Conservation (phyloP, 805 yeast genomes). For the Myxozyma vanderwaltii region DNA sequence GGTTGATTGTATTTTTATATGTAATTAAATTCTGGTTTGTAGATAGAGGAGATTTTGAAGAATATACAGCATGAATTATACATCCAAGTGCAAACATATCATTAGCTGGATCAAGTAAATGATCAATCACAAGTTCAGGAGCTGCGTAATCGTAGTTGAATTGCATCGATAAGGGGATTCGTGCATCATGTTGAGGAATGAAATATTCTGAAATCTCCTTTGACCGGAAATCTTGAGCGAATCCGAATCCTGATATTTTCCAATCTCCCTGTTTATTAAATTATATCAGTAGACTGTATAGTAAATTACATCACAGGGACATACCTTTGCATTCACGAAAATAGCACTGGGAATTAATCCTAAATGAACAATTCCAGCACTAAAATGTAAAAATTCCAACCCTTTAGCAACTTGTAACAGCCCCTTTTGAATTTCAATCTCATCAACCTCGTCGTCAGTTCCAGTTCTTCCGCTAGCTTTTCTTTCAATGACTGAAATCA, state of each 20-base stretch:
- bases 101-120: constrained; percentile 61
- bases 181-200: constrained; percentile 70
- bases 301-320: background rate
- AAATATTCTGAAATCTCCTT: constrained; percentile 59
- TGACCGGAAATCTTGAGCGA: constrained; percentile 48
- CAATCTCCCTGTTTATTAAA: constrained; percentile 70
- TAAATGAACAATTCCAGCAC: constrained; percentile 72
- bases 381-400: constrained; percentile 76
- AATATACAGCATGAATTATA: constrained; percentile 68
- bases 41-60: constrained; percentile 51
- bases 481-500: constrained; percentile 49
- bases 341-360: constrained; percentile 78
- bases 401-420: constrained; percentile 76
- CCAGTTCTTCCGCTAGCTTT: constrained; percentile 35
- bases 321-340: constrained; percentile 59
- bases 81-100: constrained; percentile 87
- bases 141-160: constrained; percentile 74
- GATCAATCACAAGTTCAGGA: constrained; percentile 77
- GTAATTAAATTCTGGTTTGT: constrained; percentile 54
- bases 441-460: constrained; percentile 58
- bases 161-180: constrained; percentile 72
- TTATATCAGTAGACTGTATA: too few relatives aligned
- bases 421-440: constrained; percentile 62
- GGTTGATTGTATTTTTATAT: constrained; percentile 47
- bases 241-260: constrained; percentile 81